Percentiles rank a stretch among this genome's conserved stretches.
Evolutionary conservation across 768 basidiomycete genomes (phyloP).

Genomic region (Agrocybe chaxingu): DNA sequence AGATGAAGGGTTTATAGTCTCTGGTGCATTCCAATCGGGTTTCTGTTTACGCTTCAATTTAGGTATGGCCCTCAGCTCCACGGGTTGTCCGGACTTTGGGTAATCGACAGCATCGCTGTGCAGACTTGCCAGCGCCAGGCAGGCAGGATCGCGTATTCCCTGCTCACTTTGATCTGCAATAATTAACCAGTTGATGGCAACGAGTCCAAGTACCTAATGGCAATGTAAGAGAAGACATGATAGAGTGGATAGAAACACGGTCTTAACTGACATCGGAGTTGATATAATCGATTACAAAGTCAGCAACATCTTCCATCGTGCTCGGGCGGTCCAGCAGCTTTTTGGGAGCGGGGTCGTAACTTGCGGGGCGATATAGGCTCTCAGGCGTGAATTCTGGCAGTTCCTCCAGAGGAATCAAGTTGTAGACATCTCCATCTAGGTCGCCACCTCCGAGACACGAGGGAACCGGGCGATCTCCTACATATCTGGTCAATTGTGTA

Average conservation of each 20-base stretch:
- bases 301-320: constrained; percentile 62
- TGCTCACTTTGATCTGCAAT: constrained; percentile 53
- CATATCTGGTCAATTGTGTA: not conserved
- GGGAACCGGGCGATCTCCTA: constrained; percentile 58
- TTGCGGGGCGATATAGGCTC: constrained; percentile 33
- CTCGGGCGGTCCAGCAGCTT: constrained; percentile 44
- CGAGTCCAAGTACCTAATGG: constrained; percentile 52
- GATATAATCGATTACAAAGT: constrained; percentile 71
- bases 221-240: not conserved
- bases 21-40: constrained; percentile 70
- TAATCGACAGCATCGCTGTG: constrained; percentile 70
- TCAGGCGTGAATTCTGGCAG: constrained; percentile 31
- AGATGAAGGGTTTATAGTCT: constrained; percentile 37
- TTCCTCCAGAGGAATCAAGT: constrained; percentile 41
- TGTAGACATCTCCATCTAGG: constrained; percentile 64
- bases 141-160: constrained; percentile 49
- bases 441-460: constrained; percentile 69
- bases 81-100: constrained; percentile 53
- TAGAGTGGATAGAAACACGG: not conserved
- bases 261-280: constrained; percentile 50
- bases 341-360: constrained; percentile 44
- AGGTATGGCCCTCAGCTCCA: constrained; percentile 38
- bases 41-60: constrained; percentile 30
- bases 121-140: constrained; percentile 49
- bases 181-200: constrained; percentile 61